A percentile compares a stretch with the other conserved stretches of the same genome.
These are phyloP conservation scores for Didymella lethalis DNA, from an alignment of 2,329 filamentous ascomycete species.

Conservation along the genomic window DNA sequence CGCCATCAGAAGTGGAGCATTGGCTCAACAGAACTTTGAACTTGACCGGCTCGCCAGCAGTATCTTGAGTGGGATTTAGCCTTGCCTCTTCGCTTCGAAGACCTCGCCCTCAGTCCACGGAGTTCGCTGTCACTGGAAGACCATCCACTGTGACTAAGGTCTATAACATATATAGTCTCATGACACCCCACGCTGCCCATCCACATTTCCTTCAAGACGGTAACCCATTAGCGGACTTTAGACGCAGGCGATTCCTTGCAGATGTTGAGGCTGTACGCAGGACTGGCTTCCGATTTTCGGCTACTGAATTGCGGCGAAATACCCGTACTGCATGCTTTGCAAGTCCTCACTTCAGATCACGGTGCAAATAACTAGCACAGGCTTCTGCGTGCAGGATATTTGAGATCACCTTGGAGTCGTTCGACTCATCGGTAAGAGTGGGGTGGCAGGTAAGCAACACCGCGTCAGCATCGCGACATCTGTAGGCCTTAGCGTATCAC, in stretches of 20 bases:
- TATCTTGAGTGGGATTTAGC: constrained; percentile 8
- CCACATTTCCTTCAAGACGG: neutral
- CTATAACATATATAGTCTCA: constrained; percentile 1
- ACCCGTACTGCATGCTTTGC: constrained; percentile 4
- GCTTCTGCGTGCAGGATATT: neutral
- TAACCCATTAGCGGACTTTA: neutral
- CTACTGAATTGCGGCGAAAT: constrained; percentile 1
- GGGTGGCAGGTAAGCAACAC: constrained; percentile 16
- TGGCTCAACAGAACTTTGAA: constrained; percentile 16
- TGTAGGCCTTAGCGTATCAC: constrained; percentile 5
- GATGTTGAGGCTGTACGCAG: constrained; percentile 2
- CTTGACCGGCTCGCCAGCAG: constrained; percentile 5
- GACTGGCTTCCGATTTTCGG: neutral
- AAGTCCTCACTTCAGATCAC: constrained; percentile 1
- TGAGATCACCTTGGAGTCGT: neutral
- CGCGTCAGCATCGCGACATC: constrained; percentile 13
- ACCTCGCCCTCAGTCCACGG: neutral
- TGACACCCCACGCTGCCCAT: neutral
- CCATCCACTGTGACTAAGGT: constrained; percentile 7
- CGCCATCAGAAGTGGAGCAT: constrained; percentile 15
- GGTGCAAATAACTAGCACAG: neutral
- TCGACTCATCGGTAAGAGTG: constrained; percentile 10
- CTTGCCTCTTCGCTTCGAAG: neutral
- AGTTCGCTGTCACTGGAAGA: neutral
- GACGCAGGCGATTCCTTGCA: neutral